Conservation (phyloP, 768 basidiomycete species). For the Podaxis sp. region DNA sequence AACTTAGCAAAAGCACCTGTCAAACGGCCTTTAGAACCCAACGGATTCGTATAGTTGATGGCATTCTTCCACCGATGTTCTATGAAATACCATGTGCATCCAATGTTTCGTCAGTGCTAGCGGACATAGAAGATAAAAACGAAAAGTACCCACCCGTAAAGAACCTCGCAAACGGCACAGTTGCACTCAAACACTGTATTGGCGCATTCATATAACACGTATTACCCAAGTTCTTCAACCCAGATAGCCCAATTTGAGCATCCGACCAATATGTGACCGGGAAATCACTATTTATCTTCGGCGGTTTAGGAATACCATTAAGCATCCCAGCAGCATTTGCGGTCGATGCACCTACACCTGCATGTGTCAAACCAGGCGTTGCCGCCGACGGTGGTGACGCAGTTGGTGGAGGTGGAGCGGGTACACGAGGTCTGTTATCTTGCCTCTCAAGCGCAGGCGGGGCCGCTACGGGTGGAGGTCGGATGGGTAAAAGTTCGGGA, state of each 20-base stretch:
- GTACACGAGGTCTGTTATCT: conserved; percentile 64
- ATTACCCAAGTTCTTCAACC: conserved; percentile 93
- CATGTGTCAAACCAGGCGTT: neutral
- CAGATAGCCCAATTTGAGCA: conserved; percentile 73
- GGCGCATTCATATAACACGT: conserved; percentile 99
- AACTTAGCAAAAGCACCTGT: conserved; percentile 82
- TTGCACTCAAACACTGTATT: conserved; percentile 94
- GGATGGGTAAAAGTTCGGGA: conserved; percentile 69
- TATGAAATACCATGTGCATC: conserved; percentile 25
- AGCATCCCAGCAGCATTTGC: conserved; percentile 12
- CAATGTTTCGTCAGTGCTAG: neutral
- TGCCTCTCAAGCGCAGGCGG: conserved; percentile 70
- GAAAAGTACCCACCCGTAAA: conserved; percentile 69
- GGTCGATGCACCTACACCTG: conserved; percentile 4
- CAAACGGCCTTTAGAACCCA: conserved; percentile 86
- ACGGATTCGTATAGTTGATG: conserved; percentile 80
- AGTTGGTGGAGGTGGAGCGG: conserved; percentile 22
- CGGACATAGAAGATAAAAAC: conserved; percentile 13
- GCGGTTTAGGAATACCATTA: conserved; percentile 49
- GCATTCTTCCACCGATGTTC: conserved; percentile 81
- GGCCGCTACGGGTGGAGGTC: conserved; percentile 81
- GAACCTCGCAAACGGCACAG: conserved; percentile 89
- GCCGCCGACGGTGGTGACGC: neutral
- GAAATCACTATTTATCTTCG: conserved; percentile 73
- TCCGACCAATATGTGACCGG: conserved; percentile 86